Evolutionary conservation across 2,329 filamentous ascomycete species (phyloP).

Genomic region (Aspergillus ibericus): DNA sequence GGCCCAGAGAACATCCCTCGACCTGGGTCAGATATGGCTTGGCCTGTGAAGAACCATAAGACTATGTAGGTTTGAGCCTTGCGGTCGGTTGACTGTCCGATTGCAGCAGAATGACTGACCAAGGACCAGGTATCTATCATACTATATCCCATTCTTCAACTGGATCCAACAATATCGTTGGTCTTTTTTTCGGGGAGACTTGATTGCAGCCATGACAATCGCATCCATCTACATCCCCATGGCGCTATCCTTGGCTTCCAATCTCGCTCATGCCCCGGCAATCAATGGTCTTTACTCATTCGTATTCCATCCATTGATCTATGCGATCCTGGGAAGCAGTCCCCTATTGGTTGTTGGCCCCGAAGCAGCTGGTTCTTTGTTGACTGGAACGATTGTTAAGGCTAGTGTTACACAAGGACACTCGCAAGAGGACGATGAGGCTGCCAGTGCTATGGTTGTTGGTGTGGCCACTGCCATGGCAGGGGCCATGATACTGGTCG

Average conservation of each 20-base stretch:
- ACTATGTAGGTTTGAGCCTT: constrained; percentile 62
- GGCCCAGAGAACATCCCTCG: constrained; percentile 67
- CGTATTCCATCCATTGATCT: constrained; percentile 87
- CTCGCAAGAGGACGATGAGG: constrained; percentile 64
- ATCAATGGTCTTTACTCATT: constrained; percentile 95
- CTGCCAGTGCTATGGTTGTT: constrained; percentile 76
- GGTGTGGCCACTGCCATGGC: constrained; percentile 86
- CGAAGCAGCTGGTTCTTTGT: constrained; percentile 86
- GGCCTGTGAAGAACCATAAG: constrained; percentile 71
- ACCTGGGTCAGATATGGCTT: constrained; percentile 69
- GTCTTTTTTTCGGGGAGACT: constrained; percentile 79
- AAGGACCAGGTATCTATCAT: constrained; percentile 72
- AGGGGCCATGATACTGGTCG: constrained; percentile 82
- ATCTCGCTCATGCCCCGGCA: constrained; percentile 87
- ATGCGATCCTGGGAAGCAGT: constrained; percentile 86
- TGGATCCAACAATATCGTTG: constrained; percentile 88
- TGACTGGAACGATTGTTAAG: constrained; percentile 84
- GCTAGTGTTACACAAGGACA: constrained; percentile 69
- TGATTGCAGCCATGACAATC: constrained; percentile 88
- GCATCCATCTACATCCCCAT: constrained; percentile 99
- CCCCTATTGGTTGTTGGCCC: constrained; percentile 93
- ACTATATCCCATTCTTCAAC: constrained; percentile 87
- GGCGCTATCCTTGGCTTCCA: constrained; percentile 88
- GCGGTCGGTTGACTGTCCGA: neutral
- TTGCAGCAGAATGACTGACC: constrained; percentile 1